phyloP scores from a whole-genome alignment of 1,284 basidiomycete genomes.

The Rhodotorula glutinis region DNA sequence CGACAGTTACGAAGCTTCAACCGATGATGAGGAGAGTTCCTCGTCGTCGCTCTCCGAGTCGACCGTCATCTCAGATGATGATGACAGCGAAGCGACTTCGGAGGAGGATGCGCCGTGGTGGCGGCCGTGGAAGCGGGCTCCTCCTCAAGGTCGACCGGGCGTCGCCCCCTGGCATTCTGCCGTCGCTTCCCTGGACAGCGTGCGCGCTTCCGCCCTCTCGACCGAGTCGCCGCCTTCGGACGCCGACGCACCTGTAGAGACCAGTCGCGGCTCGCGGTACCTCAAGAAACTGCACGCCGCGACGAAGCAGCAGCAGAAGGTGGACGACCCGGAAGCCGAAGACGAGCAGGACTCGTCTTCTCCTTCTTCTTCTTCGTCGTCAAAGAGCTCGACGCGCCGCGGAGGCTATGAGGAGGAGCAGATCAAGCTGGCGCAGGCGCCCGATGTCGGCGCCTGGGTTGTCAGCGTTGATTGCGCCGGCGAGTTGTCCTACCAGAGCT shows the following conservation, averaged over 20 bases:
- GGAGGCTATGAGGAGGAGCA: background rate
- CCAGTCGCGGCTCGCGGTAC: background rate
- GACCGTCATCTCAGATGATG: too few relatives aligned
- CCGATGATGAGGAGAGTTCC: background rate
- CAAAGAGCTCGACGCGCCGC: background rate
- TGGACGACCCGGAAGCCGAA: background rate
- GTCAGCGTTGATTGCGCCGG: constrained; percentile 22
- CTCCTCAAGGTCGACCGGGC: constrained; percentile 15
- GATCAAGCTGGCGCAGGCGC: background rate
- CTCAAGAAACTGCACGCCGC: background rate
- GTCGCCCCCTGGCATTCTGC: constrained; percentile 8
- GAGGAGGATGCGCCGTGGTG: background rate
- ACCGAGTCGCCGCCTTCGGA: background rate
- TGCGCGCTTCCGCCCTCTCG: background rate
- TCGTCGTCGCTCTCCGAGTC: too few relatives aligned
- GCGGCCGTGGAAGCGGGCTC: constrained; percentile 9
- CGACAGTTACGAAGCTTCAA: background rate
- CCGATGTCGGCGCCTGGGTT: constrained; percentile 3
- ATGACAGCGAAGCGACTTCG: too few relatives aligned
- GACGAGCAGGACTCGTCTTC: background rate
- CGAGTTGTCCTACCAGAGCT: constrained; percentile 1
- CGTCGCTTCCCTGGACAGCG: background rate
- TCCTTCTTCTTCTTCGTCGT: background rate
- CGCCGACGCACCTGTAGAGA: background rate
- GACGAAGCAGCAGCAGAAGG: background rate